These are phyloP conservation scores for Macrophomina tecta DNA, from an alignment of 2,329 filamentous ascomycete species.

Conservation along the genomic window DNA sequence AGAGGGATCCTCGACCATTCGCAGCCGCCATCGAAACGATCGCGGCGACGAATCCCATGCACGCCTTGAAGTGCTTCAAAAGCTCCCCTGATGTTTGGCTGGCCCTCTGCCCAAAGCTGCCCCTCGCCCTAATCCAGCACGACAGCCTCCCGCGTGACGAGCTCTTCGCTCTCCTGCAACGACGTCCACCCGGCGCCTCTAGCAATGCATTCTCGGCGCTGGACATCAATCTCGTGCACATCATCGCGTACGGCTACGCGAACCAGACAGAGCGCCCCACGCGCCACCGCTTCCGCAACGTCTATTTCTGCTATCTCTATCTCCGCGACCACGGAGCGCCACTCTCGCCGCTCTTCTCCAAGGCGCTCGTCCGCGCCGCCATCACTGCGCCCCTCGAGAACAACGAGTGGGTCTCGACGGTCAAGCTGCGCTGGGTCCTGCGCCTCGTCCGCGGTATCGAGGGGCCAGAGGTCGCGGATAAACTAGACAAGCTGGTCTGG, in stretches of 20 bases:
- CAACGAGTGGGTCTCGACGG: constrained; percentile 15
- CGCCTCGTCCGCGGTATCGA: constrained; percentile 15
- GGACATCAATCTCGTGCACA: constrained; percentile 20
- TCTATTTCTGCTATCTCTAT: constrained; percentile 25
- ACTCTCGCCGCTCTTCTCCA: constrained; percentile 17
- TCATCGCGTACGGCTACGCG: constrained; percentile 21
- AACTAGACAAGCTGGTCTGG: constrained; percentile 4
- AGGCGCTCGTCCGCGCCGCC: constrained; percentile 24
- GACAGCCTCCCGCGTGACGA: constrained; percentile 19
- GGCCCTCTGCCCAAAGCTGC: constrained; percentile 15
- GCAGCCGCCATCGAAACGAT: constrained; percentile 7
- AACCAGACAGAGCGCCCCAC: neutral
- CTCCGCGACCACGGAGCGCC: constrained; percentile 1
- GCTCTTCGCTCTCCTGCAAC: constrained; percentile 11
- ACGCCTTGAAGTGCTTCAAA: constrained; percentile 19
- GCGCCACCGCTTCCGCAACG: constrained; percentile 25
- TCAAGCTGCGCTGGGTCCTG: constrained; percentile 15
- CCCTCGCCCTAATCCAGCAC: constrained; percentile 19
- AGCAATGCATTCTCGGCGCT: neutral
- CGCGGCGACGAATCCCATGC: neutral
- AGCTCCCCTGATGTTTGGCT: constrained; percentile 4
- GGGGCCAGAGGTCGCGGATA: neutral
- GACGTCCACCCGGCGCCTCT: neutral
- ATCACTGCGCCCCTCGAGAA: constrained; percentile 20
- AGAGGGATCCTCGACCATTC: neutral